phyloP scores from a whole-genome alignment of 495 filamentous ascomycete genomes.

The Daldinia caldariorum region DNA sequence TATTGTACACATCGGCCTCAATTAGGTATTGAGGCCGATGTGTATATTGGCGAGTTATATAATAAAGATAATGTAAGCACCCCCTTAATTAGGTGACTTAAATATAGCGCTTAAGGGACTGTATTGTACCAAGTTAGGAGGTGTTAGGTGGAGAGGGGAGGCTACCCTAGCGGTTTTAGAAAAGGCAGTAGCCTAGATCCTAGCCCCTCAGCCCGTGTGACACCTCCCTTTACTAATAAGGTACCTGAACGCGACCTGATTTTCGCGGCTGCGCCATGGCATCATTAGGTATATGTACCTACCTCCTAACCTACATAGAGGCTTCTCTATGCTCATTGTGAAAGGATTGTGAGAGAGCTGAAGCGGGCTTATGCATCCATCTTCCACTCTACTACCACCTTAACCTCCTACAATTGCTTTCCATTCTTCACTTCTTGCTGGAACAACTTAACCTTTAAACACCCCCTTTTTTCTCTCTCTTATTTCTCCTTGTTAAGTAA shows the following conservation, averaged over 20 bases:
- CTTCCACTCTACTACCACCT: conserved; percentile 23
- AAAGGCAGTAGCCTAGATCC: conserved; percentile 14
- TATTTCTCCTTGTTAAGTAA: conserved; percentile 19
- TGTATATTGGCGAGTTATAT: no score
- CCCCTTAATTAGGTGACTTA: conserved; percentile 1
- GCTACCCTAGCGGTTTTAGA: conserved; percentile 10
- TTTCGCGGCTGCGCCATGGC: conserved; percentile 31
- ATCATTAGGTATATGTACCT: conserved; percentile 19
- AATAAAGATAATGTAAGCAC: not conserved
- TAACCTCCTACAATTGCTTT: conserved; percentile 14
- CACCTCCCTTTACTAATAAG: conserved; percentile 3
- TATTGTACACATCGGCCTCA: no score
- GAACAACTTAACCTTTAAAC: conserved; percentile 16
- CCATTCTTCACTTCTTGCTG: conserved; percentile 11
- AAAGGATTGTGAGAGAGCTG: conserved; percentile 24
- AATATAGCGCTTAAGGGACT: conserved; percentile 6
- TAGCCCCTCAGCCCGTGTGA: conserved; percentile 20
- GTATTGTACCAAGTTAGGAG: conserved; percentile 3
- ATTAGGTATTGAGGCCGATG: no score
- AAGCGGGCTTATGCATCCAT: conserved; percentile 35
- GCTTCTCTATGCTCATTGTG: conserved; percentile 1
- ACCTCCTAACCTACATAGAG: no score
- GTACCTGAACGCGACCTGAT: not conserved
- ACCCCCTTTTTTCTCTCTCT: not conserved
- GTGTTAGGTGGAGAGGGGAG: conserved; percentile 20